These are phyloP conservation scores for Plantago lanceolata DNA, from an alignment of 305 asterid species.

Conservation along the genomic window DNA sequence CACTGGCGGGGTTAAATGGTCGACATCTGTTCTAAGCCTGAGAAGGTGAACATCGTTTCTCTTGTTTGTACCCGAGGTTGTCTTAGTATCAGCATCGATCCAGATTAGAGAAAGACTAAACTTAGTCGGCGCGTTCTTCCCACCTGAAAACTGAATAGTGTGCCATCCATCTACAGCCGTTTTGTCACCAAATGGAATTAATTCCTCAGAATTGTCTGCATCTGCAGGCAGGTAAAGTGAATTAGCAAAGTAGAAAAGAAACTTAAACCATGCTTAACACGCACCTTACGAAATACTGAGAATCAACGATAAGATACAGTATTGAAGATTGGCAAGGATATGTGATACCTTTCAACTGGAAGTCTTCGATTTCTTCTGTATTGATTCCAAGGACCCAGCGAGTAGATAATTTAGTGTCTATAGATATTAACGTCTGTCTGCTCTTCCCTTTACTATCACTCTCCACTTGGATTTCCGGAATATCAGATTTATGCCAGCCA, in stretches of 20 bases:
- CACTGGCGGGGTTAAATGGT: slow-evolving; percentile 50
- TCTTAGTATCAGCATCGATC: slow-evolving; percentile 32
- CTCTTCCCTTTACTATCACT: slow-evolving; percentile 46
- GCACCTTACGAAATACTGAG: background rate
- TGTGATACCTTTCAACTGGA: slow-evolving; percentile 69
- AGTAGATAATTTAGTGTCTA: slow-evolving; percentile 65
- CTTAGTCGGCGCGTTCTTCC: slow-evolving; percentile 66
- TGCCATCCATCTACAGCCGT: slow-evolving; percentile 78
- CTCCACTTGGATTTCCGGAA: slow-evolving; percentile 57
- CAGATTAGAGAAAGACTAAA: slow-evolving; percentile 59
- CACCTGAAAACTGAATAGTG: slow-evolving; percentile 80
- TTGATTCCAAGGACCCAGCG: slow-evolving; percentile 91
- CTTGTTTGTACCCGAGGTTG: slow-evolving; percentile 2
- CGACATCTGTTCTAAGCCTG: slow-evolving; percentile 71
- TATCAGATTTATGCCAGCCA: slow-evolving; percentile 70
- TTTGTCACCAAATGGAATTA: slow-evolving; percentile 59
- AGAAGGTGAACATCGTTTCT: slow-evolving; percentile 37
- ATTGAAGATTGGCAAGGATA: background rate
- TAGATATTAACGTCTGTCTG: slow-evolving; percentile 46
- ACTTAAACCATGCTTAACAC: background rate
- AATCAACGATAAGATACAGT: too few relatives aligned
- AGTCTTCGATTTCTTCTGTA: slow-evolving; percentile 63
- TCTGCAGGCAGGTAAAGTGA: slow-evolving; percentile 29
- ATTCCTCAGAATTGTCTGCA: slow-evolving; percentile 48
- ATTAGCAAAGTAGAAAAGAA: slow-evolving; percentile 2